A percentile compares a stretch with the other conserved stretches of the same genome.
Conservation (phyloP, 2,329 filamentous ascomycete species). For the Huntiella moniliformis region DNA sequence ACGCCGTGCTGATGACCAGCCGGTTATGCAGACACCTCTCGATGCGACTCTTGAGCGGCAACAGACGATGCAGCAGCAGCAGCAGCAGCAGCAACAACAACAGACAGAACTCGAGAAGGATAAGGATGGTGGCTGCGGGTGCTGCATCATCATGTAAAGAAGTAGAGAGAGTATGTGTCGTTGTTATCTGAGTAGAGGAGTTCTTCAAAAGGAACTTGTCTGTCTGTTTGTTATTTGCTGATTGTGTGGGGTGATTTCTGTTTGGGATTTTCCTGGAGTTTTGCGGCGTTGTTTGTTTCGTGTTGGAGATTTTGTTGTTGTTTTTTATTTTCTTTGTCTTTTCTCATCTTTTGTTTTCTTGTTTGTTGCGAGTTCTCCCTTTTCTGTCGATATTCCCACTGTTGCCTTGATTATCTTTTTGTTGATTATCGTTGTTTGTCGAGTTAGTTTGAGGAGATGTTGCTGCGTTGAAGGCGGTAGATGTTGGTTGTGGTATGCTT, state of each 20-base stretch:
- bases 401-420: neutral
- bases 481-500: too few relatives aligned
- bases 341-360: conserved; percentile 3
- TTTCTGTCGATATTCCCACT: conserved; percentile 6
- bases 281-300: neutral
- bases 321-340: conserved; percentile 1
- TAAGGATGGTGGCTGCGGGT: conserved; percentile 28
- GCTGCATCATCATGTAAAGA: conserved; percentile 31
- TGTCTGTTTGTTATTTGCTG: neutral
- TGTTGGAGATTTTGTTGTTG: conserved; percentile 2
- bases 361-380: conserved; percentile 5
- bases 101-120: conserved; percentile 19
- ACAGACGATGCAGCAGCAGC: conserved; percentile 24
- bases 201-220: neutral
- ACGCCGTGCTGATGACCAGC: neutral
- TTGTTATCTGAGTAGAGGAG: neutral
- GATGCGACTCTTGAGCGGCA: neutral
- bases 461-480: too few relatives aligned
- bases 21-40: neutral
- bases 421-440: neutral
- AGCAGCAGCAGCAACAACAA: conserved; percentile 13
- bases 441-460: neutral
- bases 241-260: conserved; percentile 5
- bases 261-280: conserved; percentile 1
- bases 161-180: neutral